These are phyloP conservation scores for Tirmania nivea DNA, from an alignment of 495 filamentous ascomycete genomes.

Conservation along the genomic window DNA sequence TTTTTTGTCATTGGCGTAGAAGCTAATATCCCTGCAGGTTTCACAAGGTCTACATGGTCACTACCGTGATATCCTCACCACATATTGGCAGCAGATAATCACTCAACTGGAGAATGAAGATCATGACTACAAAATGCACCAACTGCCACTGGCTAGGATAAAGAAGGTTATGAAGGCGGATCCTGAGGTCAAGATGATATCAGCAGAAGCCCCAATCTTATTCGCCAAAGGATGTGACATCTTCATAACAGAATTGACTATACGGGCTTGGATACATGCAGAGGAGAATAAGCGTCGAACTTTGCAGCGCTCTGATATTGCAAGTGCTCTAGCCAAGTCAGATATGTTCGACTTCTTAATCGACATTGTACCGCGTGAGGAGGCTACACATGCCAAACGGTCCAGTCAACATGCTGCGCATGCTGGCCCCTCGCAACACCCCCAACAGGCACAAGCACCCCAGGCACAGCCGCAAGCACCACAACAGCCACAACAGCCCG, in stretches of 20 bases:
- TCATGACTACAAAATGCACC: conserved; percentile 95
- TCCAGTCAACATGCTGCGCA: conserved; percentile 35
- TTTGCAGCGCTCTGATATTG: conserved; percentile 87
- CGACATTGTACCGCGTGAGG: conserved; percentile 92
- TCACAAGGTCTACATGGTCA: conserved; percentile 85
- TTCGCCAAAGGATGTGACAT: conserved; percentile 99
- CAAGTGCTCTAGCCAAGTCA: conserved; percentile 80
- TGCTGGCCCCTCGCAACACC: conserved; percentile 22
- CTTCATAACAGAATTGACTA: conserved; percentile 96
- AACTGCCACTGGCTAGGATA: conserved; percentile 83
- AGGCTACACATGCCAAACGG: conserved; percentile 70
- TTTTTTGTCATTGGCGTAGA: not conserved
- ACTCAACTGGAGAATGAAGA: conserved; percentile 80
- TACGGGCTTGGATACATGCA: conserved; percentile 99
- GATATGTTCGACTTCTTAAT: conserved; percentile 99
- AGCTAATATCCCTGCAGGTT: conserved; percentile 31
- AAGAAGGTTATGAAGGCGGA: conserved; percentile 99
- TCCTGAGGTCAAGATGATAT: conserved; percentile 99
- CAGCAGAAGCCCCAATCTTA: conserved; percentile 87
- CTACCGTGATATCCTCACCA: conserved; percentile 90
- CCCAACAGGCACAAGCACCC: conserved; percentile 10
- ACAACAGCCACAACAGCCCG: conserved; percentile 15
- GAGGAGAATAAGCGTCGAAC: conserved; percentile 97
- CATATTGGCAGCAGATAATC: conserved; percentile 97
- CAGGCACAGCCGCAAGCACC: conserved; percentile 3